Conservation (phyloP, 208 protist species). For the Leishmania amazonensis region DNA sequence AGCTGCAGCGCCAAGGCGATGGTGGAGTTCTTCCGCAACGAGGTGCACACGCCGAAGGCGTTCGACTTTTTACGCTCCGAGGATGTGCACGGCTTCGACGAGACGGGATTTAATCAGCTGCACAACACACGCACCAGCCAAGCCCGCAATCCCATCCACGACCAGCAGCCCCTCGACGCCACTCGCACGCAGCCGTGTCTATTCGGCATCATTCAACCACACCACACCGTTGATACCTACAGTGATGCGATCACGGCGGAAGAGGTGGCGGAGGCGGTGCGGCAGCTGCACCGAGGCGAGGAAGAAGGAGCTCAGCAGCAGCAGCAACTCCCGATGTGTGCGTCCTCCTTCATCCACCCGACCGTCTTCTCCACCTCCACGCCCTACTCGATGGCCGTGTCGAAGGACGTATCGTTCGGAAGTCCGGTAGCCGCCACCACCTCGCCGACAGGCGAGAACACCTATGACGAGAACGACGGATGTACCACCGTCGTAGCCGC, state of each 20-base stretch:
- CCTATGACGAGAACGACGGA: not conserved
- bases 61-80: slow-evolving; percentile 56
- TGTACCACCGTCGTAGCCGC: not conserved
- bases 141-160: slow-evolving; percentile 79
- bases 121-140: slow-evolving; percentile 57
- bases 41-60: slow-evolving; percentile 38
- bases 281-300: not conserved
- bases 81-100: slow-evolving; percentile 18
- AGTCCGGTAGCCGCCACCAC: not conserved
- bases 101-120: slow-evolving; percentile 48
- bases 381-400: not conserved
- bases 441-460: not conserved
- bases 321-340: not conserved
- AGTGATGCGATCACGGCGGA: slow-evolving; percentile 13
- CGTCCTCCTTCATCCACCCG: not conserved
- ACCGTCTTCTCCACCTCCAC: slow-evolving; percentile 4
- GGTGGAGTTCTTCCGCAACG: slow-evolving; percentile 87
- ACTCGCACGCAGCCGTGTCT: slow-evolving; percentile 17
- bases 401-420: not conserved
- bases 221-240: slow-evolving; percentile 23
- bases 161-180: slow-evolving; percentile 67
- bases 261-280: slow-evolving; percentile 19
- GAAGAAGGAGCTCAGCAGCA: slow-evolving; percentile 7
- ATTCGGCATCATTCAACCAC: slow-evolving; percentile 15
- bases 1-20: slow-evolving; percentile 60